phyloP scores from a whole-genome alignment of 1,139 yeast genomes.

The Yamadazyma atmosphaerica region DNA sequence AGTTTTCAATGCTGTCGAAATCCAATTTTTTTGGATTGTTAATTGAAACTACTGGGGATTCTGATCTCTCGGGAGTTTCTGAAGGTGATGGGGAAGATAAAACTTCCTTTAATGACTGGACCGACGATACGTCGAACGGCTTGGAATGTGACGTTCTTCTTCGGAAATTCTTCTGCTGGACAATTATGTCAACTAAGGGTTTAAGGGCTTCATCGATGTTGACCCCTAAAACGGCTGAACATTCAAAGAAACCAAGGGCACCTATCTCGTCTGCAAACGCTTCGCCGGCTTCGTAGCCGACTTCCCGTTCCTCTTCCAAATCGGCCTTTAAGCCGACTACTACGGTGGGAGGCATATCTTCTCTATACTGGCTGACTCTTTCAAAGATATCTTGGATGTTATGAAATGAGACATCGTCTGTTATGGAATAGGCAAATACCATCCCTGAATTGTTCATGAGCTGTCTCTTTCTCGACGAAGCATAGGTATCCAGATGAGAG shows the following conservation, averaged over 20 bases:
- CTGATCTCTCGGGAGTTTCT: not conserved
- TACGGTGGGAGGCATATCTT: conserved; percentile 27
- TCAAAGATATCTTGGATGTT: conserved; percentile 29
- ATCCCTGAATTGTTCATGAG: conserved; percentile 31
- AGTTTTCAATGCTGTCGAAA: conserved; percentile 7
- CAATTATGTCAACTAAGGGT: conserved; percentile 22
- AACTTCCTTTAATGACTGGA: conserved; percentile 12
- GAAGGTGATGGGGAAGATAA: conserved; percentile 3
- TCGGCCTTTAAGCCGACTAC: conserved; percentile 38
- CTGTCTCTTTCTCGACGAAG: conserved; percentile 27
- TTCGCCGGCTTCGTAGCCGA: conserved; percentile 28
- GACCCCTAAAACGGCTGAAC: conserved; percentile 24
- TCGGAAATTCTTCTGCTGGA: conserved; percentile 2
- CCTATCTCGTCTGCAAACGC: conserved; percentile 26
- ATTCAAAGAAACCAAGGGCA: conserved; percentile 32
- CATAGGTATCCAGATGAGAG: conserved; percentile 26
- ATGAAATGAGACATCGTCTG: conserved; percentile 26
- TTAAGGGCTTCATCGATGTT: conserved; percentile 30
- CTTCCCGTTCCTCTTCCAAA: conserved; percentile 24
- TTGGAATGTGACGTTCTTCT: conserved; percentile 5
- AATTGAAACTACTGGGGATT: conserved; percentile 1
- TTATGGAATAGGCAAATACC: conserved; percentile 33
- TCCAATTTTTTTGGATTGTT: conserved; percentile 3
- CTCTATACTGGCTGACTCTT: conserved; percentile 19
- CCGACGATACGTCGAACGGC: conserved; percentile 7